Evolutionary conservation across 352 stramenopile species (phyloP), one percentile per base, ranked within the genome.

Genomic region (Phytophthora brassicae): DNA sequence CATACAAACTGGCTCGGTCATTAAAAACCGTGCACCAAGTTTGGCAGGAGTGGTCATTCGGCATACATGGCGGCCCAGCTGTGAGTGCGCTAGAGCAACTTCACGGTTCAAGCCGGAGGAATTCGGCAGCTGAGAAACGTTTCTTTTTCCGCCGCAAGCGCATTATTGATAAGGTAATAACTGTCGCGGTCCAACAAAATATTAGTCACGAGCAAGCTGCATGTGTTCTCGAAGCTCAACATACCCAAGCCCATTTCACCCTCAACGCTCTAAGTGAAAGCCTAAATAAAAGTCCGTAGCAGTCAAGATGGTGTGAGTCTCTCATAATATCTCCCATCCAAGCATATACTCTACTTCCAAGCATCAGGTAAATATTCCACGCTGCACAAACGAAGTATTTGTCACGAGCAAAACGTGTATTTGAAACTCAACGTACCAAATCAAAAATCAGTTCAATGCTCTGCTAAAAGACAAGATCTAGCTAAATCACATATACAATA

Each of bases 21-120:
- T 29, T 62, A 3, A 55, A 62, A 41, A 48, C 44, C 6, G 55
- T 54, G 0, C 35, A 55, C 5, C 44, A 62, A 28, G 43, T 61
- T 5, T 62, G 44, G 35, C 55, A 56, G 20, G 55, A 56, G 11
- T 55, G 35, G 24, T 2, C n/a, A 2, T 9, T 20, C 7, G 55
- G 23, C 2, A 39, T 62, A 12, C 31, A 55, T 12, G 44, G 26
- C 13, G 44, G 35, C 19, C 43, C 55, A 3, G 43, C 44, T 0
- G 44, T 62, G 11, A 4, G 35, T 0, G 14, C n/a, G 12, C 16
- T 62, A 3, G 55, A 62, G 7, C 31, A 50, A 31, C 11, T 1
- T 17, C 19, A 49, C 19, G 43, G 44, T 9, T 55, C 55, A 0
- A 23, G 2, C 4, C 53, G 53, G 43, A 20, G 22, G 6, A 53